These are phyloP conservation scores for Phaeophleospora eucalypticola DNA, from an alignment of 2,329 filamentous ascomycete genomes.

Conservation along the genomic window DNA sequence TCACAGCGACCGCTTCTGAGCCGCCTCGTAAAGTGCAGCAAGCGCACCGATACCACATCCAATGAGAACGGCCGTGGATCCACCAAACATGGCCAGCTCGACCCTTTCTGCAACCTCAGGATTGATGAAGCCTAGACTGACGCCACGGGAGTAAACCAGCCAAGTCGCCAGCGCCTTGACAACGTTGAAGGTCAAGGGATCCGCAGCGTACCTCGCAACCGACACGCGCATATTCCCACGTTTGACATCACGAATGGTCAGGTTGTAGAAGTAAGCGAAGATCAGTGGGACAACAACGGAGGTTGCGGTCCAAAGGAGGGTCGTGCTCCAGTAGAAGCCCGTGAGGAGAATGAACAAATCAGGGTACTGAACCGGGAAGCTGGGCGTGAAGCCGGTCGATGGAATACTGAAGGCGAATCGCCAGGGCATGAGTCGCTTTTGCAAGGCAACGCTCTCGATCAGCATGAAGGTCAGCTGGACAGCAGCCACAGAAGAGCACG, in stretches of 20 bases:
- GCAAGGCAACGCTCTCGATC: constrained; percentile 68
- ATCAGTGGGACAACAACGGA: constrained; percentile 66
- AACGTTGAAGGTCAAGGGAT: constrained; percentile 87
- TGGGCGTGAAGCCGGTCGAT: constrained; percentile 40
- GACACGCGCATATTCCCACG: constrained; percentile 30
- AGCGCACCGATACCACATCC: constrained; percentile 65
- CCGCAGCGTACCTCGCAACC: constrained; percentile 58
- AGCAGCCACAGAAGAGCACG: constrained; percentile 66
- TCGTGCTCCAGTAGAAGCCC: constrained; percentile 67
- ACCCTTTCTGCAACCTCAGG: constrained; percentile 59
- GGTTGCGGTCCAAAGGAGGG: constrained; percentile 70
- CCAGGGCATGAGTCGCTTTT: constrained; percentile 66
- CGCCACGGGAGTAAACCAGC: constrained; percentile 69
- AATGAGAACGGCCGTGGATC: constrained; percentile 65
- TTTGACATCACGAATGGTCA: constrained; percentile 59
- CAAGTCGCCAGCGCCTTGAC: constrained; percentile 78
- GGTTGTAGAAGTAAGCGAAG: constrained; percentile 85
- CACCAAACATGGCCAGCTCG: constrained; percentile 64
- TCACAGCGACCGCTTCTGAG: constrained; percentile 50
- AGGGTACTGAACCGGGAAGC: constrained; percentile 62
- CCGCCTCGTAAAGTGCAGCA: constrained; percentile 72
- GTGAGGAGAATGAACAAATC: constrained; percentile 78
- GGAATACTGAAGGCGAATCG: constrained; percentile 71
- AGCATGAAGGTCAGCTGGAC: constrained; percentile 65
- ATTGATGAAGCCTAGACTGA: constrained; percentile 60